Evolutionary conservation across 2,329 filamentous ascomycete species (phyloP).

Genomic region (Cryphonectria parasitica): DNA sequence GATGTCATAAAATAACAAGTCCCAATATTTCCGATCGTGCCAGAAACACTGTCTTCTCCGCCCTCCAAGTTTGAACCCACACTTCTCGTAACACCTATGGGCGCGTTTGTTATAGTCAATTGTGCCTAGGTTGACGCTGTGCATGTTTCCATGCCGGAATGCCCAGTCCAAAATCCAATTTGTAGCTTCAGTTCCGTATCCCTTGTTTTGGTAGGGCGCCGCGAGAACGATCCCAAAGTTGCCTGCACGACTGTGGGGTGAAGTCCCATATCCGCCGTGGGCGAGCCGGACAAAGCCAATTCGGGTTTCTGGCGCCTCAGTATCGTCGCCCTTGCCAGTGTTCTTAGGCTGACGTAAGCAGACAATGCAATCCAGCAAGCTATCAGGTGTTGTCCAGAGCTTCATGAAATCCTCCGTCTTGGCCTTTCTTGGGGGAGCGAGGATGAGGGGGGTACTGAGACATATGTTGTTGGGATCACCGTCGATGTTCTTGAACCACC

Average conservation of each 20-base stretch:
- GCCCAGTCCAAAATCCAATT: conserved; percentile 44
- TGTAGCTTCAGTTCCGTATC: conserved; percentile 47
- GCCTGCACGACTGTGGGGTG: conserved; percentile 33
- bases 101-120: conserved; percentile 45
- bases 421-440: conserved; percentile 28
- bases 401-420: conserved; percentile 28
- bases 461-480: conserved; percentile 31
- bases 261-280: background rate
- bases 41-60: conserved; percentile 35
- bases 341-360: conserved; percentile 29
- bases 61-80: conserved; percentile 45
- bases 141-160: conserved; percentile 43
- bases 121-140: conserved; percentile 41
- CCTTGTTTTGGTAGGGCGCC: conserved; percentile 40
- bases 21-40: conserved; percentile 40
- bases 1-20: conserved; percentile 33
- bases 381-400: conserved; percentile 12
- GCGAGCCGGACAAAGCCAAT: conserved; percentile 30
- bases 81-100: conserved; percentile 41
- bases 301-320: conserved; percentile 14
- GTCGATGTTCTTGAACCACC: conserved; percentile 27
- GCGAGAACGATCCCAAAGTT: conserved; percentile 34
- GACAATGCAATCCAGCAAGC: conserved; percentile 32
- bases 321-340: conserved; percentile 14
- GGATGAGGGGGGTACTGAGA: conserved; percentile 17